Percentiles rank a stretch among this genome's conserved stretches.
These are phyloP conservation scores for Cardamine resedifolia DNA, from an alignment of 345 rosid species.

Conservation along the genomic window DNA sequence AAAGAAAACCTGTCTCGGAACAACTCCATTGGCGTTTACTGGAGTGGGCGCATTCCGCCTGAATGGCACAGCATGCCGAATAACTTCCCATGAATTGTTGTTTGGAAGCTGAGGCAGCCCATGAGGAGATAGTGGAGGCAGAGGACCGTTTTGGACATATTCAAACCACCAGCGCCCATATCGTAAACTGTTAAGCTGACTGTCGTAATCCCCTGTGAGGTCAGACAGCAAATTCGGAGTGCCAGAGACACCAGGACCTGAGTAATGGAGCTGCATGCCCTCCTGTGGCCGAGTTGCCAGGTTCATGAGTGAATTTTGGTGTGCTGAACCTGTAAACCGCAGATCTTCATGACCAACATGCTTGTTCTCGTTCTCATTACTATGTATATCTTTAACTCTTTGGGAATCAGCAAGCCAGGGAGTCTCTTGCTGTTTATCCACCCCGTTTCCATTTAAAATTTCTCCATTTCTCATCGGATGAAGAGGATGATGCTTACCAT, in stretches of 20 bases:
- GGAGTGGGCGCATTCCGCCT: constrained; percentile 44
- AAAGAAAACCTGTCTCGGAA: constrained; percentile 47
- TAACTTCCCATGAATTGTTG: constrained; percentile 64
- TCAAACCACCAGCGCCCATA: constrained; percentile 52
- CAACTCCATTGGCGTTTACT: constrained; percentile 49
- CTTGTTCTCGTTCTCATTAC: constrained; percentile 39
- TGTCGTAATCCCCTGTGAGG: constrained; percentile 63
- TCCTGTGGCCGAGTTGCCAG: constrained; percentile 47
- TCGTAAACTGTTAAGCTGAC: constrained; percentile 47
- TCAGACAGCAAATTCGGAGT: constrained; percentile 49
- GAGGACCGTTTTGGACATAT: constrained; percentile 41
- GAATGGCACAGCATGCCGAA: constrained; percentile 46
- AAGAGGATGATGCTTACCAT: constrained; percentile 43
- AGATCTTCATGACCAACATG: constrained; percentile 38
- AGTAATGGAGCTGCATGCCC: constrained; percentile 42
- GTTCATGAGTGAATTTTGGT: constrained; percentile 34
- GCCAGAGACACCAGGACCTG: constrained; percentile 34
- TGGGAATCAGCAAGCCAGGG: constrained; percentile 28
- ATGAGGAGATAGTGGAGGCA: constrained; percentile 48
- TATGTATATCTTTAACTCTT: constrained; percentile 16
- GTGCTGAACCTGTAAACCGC: constrained; percentile 42
- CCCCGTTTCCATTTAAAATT: constrained; percentile 40
- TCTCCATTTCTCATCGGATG: constrained; percentile 52
- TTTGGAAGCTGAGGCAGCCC: constrained; percentile 48
- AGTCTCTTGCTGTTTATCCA: constrained; percentile 36